Evolutionary conservation across 1,139 yeast genomes (phyloP).

Genomic region (Candida neerlandica): DNA sequence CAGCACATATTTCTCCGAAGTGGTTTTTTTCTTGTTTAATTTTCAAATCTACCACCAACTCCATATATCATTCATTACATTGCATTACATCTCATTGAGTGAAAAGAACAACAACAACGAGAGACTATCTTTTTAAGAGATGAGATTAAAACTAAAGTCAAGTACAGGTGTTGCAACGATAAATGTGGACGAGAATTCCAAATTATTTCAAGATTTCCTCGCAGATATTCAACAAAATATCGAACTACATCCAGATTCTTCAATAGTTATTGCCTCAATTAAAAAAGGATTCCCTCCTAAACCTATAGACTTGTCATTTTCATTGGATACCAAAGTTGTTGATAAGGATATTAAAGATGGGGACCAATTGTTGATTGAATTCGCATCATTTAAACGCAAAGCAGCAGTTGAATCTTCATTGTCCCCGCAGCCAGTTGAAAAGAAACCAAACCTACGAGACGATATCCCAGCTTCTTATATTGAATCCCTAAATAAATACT

Average conservation of each 20-base stretch:
- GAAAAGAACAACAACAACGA: too few species aligned
- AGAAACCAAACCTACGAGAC: slow-evolving; percentile 12
- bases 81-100: too few species aligned
- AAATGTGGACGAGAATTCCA: slow-evolving; percentile 15
- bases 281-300: slow-evolving; percentile 67
- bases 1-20: too few species aligned
- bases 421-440: slow-evolving; percentile 7
- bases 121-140: slow-evolving; percentile 5
- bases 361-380: slow-evolving; percentile 53
- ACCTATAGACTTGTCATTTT: slow-evolving; percentile 32
- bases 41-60: too few species aligned
- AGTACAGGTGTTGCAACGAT: slow-evolving; percentile 21
- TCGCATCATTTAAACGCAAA: slow-evolving; percentile 12
- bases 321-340: slow-evolving; percentile 22
- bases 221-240: slow-evolving; percentile 17
- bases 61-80: too few species aligned
- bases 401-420: slow-evolving; percentile 1
- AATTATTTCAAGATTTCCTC: slow-evolving; percentile 21
- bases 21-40: too few species aligned
- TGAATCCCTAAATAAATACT: slow-evolving; percentile 22
- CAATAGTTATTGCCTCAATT: slow-evolving; percentile 24
- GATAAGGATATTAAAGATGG: slow-evolving; percentile 56
- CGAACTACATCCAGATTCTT: slow-evolving; percentile 18
- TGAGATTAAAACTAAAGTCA: slow-evolving; percentile 30
- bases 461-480: slow-evolving; percentile 34